A percentile compares a stretch with the other conserved stretches of the same genome.
Evolutionary conservation across 1,284 basidiomycete genomes (phyloP).

Genomic region (Microstroma glucosiphilum): DNA sequence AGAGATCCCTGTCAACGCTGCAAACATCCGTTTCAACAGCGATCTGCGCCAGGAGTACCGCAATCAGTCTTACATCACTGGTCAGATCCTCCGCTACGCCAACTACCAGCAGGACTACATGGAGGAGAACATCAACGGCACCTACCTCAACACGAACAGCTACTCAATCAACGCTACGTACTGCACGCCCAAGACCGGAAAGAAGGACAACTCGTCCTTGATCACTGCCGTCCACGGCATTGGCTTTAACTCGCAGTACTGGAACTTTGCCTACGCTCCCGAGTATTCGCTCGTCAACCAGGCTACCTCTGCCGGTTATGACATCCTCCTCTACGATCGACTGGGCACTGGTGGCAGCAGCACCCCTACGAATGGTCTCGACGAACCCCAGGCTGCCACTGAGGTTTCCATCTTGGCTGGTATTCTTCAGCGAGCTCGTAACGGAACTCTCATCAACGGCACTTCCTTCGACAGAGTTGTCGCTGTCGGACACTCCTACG

Average conservation of each 20-base stretch:
- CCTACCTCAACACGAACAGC: slow-evolving; percentile 17
- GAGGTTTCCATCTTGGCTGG: slow-evolving; percentile 49
- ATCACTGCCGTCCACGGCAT: slow-evolving; percentile 28
- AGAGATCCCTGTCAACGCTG: slow-evolving; percentile 16
- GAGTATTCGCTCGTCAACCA: slow-evolving; percentile 26
- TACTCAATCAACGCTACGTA: slow-evolving; percentile 25
- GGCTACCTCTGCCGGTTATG: slow-evolving; percentile 28
- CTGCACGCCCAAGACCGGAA: slow-evolving; percentile 19
- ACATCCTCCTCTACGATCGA: slow-evolving; percentile 49
- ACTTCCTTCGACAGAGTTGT: slow-evolving; percentile 20
- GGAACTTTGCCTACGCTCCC: slow-evolving; percentile 18
- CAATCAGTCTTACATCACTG: slow-evolving; percentile 26
- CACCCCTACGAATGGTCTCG: slow-evolving; percentile 43
- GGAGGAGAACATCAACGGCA: slow-evolving; percentile 21
- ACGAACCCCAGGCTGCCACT: slow-evolving; percentile 47
- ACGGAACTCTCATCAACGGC: slow-evolving; percentile 20
- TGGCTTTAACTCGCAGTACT: slow-evolving; percentile 30
- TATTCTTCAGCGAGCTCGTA: slow-evolving; percentile 39
- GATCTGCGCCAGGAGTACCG: slow-evolving; percentile 22
- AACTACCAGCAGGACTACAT: slow-evolving; percentile 9
- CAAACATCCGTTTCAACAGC: slow-evolving; percentile 20
- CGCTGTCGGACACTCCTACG: slow-evolving; percentile 30
- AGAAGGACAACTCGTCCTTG: slow-evolving; percentile 15
- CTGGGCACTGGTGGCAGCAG: slow-evolving; percentile 46
- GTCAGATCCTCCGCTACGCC: slow-evolving; percentile 20